These are phyloP conservation scores for Epichloe typhina DNA, from an alignment of 2,329 filamentous ascomycete species.

Conservation along the genomic window DNA sequence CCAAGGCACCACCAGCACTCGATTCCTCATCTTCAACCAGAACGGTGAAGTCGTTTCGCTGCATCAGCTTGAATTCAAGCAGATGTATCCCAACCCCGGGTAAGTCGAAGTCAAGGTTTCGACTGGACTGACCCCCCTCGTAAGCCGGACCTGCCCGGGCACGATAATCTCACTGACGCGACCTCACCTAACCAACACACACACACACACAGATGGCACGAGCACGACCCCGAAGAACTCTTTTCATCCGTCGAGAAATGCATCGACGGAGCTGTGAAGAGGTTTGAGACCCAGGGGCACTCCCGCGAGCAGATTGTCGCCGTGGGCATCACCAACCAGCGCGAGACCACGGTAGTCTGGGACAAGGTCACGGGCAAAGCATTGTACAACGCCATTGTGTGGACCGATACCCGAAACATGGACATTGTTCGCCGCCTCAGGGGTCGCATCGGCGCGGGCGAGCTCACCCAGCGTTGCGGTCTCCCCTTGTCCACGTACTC, in stretches of 20 bases:
- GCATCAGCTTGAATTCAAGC: conserved; percentile 64
- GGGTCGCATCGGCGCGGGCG: conserved; percentile 48
- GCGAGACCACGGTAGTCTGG: conserved; percentile 73
- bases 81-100: conserved; percentile 65
- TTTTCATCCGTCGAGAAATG: conserved; percentile 59
- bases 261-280: conserved; percentile 58
- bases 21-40: conserved; percentile 67
- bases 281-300: conserved; percentile 57
- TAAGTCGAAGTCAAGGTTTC: conserved; percentile 20
- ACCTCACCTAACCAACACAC: conserved; percentile 6
- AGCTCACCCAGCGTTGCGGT: conserved; percentile 56
- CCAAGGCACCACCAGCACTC: conserved; percentile 65
- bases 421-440: conserved; percentile 62
- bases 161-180: not conserved
- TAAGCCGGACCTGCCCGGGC: not conserved
- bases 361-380: conserved; percentile 64
- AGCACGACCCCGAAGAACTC: conserved; percentile 68
- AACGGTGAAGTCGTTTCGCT: conserved; percentile 55
- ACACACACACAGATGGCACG: conserved; percentile 53
- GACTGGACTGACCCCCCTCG: conserved; percentile 12
- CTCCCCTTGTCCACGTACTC: conserved; percentile 74
- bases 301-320: conserved; percentile 55
- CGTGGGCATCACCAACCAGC: conserved; percentile 72
- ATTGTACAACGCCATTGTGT: conserved; percentile 70
- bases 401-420: conserved; percentile 70